These are phyloP conservation scores for Gliomastix tumulicola DNA, from an alignment of 2,329 filamentous ascomycete genomes.

Conservation along the genomic window DNA sequence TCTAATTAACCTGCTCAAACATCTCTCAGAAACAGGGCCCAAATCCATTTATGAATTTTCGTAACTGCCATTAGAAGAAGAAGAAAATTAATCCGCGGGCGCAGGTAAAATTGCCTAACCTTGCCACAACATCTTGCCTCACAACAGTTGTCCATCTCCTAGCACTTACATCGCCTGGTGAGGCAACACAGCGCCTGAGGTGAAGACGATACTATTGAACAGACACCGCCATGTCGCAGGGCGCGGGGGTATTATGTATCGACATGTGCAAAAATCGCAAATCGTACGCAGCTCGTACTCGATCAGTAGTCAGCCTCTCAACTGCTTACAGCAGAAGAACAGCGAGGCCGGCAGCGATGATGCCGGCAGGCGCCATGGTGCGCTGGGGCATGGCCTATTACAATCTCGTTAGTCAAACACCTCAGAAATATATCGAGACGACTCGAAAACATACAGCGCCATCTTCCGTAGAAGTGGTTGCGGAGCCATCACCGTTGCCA, in stretches of 20 bases:
- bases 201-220: too few relatives aligned
- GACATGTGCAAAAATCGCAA: conserved; percentile 25
- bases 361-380: conserved; percentile 36
- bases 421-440: background rate
- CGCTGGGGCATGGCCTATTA: conserved; percentile 23
- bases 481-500: conserved; percentile 1
- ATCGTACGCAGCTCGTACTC: too few relatives aligned
- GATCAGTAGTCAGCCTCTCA: background rate
- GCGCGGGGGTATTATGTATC: conserved; percentile 29
- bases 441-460: conserved; percentile 24
- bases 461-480: conserved; percentile 4
- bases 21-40: too few relatives aligned
- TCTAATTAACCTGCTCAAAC: too few relatives aligned
- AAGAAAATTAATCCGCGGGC: too few relatives aligned
- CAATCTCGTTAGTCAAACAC: background rate
- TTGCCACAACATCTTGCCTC: too few relatives aligned
- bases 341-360: conserved; percentile 41
- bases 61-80: conserved; percentile 23
- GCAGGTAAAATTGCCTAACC: too few relatives aligned
- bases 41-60: conserved; percentile 16
- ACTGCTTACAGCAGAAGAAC: conserved; percentile 36
- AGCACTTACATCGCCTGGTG: too few relatives aligned
- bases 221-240: too few relatives aligned
- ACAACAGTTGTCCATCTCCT: too few relatives aligned
- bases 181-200: too few relatives aligned